Percentiles rank a stretch among this genome's conserved stretches.
Conservation (phyloP, 306 rosid species). For the Begonia peltatifolia region DNA sequence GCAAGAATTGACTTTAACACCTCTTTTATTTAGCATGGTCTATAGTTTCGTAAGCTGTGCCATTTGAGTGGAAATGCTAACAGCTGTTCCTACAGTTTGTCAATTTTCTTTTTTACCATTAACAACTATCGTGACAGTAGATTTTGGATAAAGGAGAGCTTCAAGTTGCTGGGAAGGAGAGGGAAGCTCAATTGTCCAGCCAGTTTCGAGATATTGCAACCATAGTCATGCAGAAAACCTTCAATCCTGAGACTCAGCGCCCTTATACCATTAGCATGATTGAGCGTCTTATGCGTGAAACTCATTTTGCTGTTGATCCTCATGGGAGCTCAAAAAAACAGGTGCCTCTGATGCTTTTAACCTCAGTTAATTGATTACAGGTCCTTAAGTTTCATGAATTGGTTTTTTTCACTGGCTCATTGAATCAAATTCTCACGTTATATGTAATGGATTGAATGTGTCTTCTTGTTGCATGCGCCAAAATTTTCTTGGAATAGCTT, state of each 20-base stretch:
- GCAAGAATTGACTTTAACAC: background rate
- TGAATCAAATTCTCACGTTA: no score
- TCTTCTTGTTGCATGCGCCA: no score
- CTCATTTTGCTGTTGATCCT: conserved; percentile 87
- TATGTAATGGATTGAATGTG: no score
- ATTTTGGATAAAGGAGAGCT: conserved; percentile 87
- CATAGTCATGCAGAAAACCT: conserved; percentile 89
- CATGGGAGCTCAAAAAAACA: conserved; percentile 74
- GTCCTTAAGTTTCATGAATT: no score
- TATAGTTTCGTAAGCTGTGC: no score
- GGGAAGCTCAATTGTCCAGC: conserved; percentile 71
- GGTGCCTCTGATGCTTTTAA: conserved; percentile 20
- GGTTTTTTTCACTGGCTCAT: no score
- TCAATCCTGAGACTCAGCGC: conserved; percentile 79
- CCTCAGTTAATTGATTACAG: no score
- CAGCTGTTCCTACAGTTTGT: background rate
- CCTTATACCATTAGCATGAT: conserved; percentile 96
- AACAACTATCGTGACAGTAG: conserved; percentile 16
- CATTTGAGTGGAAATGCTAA: no score
- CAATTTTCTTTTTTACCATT: background rate
- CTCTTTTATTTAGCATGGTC: no score
- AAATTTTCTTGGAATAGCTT: no score
- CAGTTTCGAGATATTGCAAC: conserved; percentile 96
- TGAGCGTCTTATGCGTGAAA: conserved; percentile 80
- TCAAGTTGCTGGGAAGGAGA: conserved; percentile 94